These are phyloP conservation scores for Ceratobasidium sp. DNA, from an alignment of 1,284 basidiomycete genomes.

Conservation along the genomic window DNA sequence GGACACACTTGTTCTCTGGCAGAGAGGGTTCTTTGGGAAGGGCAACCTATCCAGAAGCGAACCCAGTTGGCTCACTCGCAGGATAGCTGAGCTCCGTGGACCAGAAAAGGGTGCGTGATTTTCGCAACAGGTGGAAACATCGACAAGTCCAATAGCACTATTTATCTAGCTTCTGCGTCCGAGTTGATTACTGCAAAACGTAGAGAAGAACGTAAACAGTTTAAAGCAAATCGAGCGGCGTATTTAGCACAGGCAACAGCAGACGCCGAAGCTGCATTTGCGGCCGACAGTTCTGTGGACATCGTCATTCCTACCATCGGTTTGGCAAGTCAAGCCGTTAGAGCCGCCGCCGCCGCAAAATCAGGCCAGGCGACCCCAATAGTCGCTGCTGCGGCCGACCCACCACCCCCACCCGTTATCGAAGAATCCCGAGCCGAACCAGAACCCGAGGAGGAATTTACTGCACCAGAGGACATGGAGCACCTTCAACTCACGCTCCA, in stretches of 20 bases:
- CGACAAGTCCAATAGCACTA: conserved; percentile 17
- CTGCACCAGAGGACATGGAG: conserved; percentile 73
- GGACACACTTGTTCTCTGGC: conserved; percentile 79
- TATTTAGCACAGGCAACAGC: conserved; percentile 75
- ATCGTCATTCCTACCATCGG: conserved; percentile 55
- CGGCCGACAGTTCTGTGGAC: conserved; percentile 59
- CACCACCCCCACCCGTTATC: neutral
- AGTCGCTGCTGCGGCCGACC: neutral
- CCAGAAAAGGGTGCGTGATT: conserved; percentile 56
- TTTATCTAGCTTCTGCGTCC: conserved; percentile 69
- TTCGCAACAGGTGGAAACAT: neutral
- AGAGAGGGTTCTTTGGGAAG: conserved; percentile 95
- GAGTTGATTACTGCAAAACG: conserved; percentile 89
- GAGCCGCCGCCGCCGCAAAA: neutral
- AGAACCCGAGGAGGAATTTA: conserved; percentile 37
- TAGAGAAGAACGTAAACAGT: conserved; percentile 82
- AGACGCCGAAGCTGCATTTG: conserved; percentile 75
- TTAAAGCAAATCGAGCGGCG: conserved; percentile 87
- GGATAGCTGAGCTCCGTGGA: conserved; percentile 66
- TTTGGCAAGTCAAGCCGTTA: conserved; percentile 29
- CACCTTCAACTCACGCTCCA: conserved; percentile 90
- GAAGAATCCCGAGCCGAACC: conserved; percentile 9
- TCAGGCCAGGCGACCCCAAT: neutral
- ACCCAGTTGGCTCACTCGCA: conserved; percentile 86
- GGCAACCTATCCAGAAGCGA: conserved; percentile 93